These are phyloP conservation scores for Ceratocystis alfenasii DNA, from an alignment of 2,329 filamentous ascomycete species.

Conservation along the genomic window DNA sequence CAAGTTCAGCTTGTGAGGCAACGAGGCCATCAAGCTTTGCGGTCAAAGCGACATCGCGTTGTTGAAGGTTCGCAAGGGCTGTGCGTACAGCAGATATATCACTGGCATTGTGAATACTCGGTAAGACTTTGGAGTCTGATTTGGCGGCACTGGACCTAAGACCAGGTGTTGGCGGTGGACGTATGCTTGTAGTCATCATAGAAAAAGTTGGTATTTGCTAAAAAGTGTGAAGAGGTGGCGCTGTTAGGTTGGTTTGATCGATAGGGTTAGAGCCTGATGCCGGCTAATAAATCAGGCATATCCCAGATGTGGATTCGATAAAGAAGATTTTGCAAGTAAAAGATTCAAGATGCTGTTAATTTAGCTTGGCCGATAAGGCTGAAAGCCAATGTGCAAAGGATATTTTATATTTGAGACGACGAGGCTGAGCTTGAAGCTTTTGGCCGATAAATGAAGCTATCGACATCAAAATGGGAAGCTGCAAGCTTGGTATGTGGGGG, in stretches of 20 bases:
- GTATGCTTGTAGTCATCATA: constrained; percentile 17
- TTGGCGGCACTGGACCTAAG: constrained; percentile 20
- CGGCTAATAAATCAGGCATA: not conserved
- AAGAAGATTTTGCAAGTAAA: not conserved
- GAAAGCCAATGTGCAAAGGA: not conserved
- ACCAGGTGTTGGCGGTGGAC: constrained; percentile 18
- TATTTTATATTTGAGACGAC: not conserved
- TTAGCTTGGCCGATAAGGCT: not conserved
- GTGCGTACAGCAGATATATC: constrained; percentile 69
- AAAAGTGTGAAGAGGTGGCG: not conserved
- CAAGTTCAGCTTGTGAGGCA: constrained; percentile 72
- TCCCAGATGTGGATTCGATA: not conserved
- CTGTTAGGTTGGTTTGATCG: not conserved
- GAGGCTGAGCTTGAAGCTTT: constrained; percentile 5
- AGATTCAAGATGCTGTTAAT: not conserved
- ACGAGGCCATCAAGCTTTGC: constrained; percentile 64
- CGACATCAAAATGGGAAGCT: constrained; percentile 10
- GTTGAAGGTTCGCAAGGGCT: constrained; percentile 61
- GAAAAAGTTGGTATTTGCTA: constrained; percentile 20
- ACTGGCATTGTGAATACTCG: constrained; percentile 54
- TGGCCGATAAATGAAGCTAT: constrained; percentile 2
- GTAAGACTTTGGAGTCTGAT: constrained; percentile 24
- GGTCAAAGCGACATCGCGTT: constrained; percentile 62
- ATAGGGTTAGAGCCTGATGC: not conserved
- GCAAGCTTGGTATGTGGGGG: not conserved